Evolutionary conservation across 495 filamentous ascomycete genomes (phyloP).

Genomic region (Aspergillus asperescens): DNA sequence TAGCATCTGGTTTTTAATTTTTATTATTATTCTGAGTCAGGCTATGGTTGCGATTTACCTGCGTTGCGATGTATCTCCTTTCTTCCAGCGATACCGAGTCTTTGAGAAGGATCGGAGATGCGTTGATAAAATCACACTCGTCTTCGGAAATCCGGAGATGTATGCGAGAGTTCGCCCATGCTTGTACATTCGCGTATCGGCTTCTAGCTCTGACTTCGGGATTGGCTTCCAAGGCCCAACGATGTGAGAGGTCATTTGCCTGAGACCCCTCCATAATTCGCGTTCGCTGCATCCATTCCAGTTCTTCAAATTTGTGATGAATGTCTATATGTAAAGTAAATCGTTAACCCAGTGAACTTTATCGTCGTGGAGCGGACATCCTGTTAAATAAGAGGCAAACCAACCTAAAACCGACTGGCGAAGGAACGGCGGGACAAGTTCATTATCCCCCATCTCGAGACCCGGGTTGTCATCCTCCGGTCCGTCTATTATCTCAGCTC

Average conservation of each 20-base stretch:
- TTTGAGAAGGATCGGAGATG: conserved; percentile 72
- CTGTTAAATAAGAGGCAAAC: conserved; percentile 19
- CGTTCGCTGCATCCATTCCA: conserved; percentile 43
- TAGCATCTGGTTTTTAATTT: too few relatives aligned
- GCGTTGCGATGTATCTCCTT: conserved; percentile 62
- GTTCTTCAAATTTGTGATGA: conserved; percentile 44
- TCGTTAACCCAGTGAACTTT: background rate
- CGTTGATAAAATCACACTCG: conserved; percentile 90
- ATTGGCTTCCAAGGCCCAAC: conserved; percentile 48
- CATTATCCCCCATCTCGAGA: conserved; percentile 33
- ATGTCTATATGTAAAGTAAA: conserved; percentile 28
- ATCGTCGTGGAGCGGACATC: background rate
- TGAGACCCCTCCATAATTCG: conserved; percentile 33
- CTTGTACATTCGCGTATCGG: conserved; percentile 80
- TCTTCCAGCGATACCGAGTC: conserved; percentile 48
- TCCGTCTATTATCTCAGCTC: conserved; percentile 23
- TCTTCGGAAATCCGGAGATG: conserved; percentile 76
- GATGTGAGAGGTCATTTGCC: conserved; percentile 39
- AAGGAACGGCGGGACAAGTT: conserved; percentile 40
- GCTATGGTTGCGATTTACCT: conserved; percentile 41
- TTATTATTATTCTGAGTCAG: background rate
- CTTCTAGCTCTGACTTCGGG: conserved; percentile 56
- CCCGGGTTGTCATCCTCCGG: conserved; percentile 31
- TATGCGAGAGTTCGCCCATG: conserved; percentile 80
- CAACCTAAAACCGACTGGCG: conserved; percentile 39